These are phyloP conservation scores for Bidens hawaiensis DNA, from an alignment of 140 eudicot genomes.

Conservation along the genomic window DNA sequence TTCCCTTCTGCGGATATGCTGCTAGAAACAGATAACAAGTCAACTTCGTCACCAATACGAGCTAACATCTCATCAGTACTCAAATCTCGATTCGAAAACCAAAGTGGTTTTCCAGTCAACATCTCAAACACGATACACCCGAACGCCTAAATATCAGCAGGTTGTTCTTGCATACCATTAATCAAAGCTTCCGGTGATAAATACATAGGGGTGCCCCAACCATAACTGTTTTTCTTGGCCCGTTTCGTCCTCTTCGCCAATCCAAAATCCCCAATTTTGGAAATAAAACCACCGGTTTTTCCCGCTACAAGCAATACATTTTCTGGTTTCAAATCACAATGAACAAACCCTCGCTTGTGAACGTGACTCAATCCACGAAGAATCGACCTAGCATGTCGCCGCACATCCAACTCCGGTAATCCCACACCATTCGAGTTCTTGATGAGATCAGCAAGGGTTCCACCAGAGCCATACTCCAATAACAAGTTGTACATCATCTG, in stretches of 20 bases:
- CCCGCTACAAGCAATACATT: background rate
- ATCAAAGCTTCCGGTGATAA: background rate
- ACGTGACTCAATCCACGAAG: background rate
- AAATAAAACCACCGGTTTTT: background rate
- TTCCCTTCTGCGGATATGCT: constrained; percentile 27
- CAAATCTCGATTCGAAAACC: constrained; percentile 19
- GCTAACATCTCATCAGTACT: constrained; percentile 13
- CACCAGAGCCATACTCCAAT: constrained; percentile 8
- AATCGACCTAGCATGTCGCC: background rate
- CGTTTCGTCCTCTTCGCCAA: background rate
- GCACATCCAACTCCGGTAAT: background rate
- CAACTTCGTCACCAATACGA: constrained; percentile 24
- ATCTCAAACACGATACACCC: constrained; percentile 54
- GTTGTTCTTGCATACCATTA: background rate
- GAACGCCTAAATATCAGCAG: constrained; percentile 8
- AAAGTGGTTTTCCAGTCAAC: constrained; percentile 44
- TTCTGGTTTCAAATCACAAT: background rate
- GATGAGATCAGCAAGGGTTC: constrained; percentile 49
- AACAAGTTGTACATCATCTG: constrained; percentile 11
- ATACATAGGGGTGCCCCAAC: background rate
- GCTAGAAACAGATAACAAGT: constrained; percentile 18
- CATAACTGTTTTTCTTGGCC: background rate
- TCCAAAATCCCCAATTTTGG: background rate
- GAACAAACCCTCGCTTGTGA: background rate
- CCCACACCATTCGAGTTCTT: constrained; percentile 10